Base-by-base conservation (phyloP, 495 filamentous ascomycete species). In the Talaromyces ruber region DNA sequence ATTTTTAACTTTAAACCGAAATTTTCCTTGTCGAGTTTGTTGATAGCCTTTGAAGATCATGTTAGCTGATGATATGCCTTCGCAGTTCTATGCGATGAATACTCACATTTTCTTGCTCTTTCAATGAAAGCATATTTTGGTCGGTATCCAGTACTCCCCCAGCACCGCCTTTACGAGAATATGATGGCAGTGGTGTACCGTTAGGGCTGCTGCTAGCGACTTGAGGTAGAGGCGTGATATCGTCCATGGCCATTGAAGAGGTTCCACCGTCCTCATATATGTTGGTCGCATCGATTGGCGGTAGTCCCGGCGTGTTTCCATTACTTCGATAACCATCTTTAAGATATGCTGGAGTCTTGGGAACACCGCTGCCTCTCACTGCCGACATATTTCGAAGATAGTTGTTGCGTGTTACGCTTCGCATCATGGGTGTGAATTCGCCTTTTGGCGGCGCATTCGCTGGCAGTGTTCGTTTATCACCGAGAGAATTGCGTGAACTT, bases 1-100 rank as follows among this genome's bases (percentile, higher is more conserved):
- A 98, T 94, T 74, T 97, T 97, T 61, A 98, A 82, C 74, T 98
- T 98, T 43, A 98, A 79, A 64, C 95, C 95, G 68, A 96, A 98
- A 67, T 98, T 98, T 63, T 81, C 80, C 76, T 98, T 98, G 71
- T 98, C 91, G 63, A 98, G 92, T 68, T 88, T 89, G 72, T 96
- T 91, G 66, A 98, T 93, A 61, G 86, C 84, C 86, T 88, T 61
- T 28, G 51, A 54, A 54, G 14, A 28, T 22, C 22, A 54, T 25
- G 8, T 54, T 54, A 54, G 51, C 51, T 14, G n/a, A 26, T 28
- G 24, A n/a, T 22, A 14, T 2, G 14, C 11, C 22, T 22, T 28
- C 0, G 51, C 0, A 8, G 7, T 25, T 54, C 59, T 34, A 37
- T 29, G 29, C 30, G 52, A 24, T 25, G 61, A 9, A 47, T 53